Evolutionary conservation across 164 flowering plant species (phyloP).

Genomic region (Chimonanthus salicifolius): DNA sequence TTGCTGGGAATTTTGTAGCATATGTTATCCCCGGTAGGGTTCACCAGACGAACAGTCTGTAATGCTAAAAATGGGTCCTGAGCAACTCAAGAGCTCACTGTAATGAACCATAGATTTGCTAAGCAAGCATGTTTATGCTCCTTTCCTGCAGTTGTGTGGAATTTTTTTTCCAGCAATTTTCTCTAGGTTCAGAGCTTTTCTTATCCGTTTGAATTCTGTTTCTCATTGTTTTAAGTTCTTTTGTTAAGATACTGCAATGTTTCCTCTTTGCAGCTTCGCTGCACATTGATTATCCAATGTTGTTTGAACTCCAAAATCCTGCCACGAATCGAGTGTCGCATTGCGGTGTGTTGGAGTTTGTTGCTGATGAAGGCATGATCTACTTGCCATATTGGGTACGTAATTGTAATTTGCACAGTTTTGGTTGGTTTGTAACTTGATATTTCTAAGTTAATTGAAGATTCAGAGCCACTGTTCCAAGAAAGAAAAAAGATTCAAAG

Average conservation of each 20-base stretch:
- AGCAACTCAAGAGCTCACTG: too few relatives aligned
- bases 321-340: conserved; percentile 73
- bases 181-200: neutral
- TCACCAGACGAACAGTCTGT: too few relatives aligned
- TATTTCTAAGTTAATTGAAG: neutral
- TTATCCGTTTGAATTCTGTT: neutral
- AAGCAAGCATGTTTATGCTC: neutral
- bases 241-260: neutral
- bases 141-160: neutral
- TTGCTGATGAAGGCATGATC: conserved; percentile 95
- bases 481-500: too few relatives aligned
- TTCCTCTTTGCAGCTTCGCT: conserved; percentile 40
- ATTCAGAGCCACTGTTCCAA: neutral
- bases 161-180: neutral
- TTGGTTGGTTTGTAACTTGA: neutral
- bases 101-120: neutral
- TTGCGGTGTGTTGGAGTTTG: conserved; percentile 94
- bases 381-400: conserved; percentile 31
- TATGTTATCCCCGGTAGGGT: too few relatives aligned
- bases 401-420: neutral
- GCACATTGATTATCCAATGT: conserved; percentile 88
- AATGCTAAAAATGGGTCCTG: too few relatives aligned
- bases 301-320: conserved; percentile 82
- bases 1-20: too few relatives aligned
- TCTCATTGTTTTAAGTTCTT: neutral